Evolutionary conservation across 768 basidiomycete species (phyloP), one percentile per base, ranked within the genome.

Genomic region (Hysterangium stoloniferum): DNA sequence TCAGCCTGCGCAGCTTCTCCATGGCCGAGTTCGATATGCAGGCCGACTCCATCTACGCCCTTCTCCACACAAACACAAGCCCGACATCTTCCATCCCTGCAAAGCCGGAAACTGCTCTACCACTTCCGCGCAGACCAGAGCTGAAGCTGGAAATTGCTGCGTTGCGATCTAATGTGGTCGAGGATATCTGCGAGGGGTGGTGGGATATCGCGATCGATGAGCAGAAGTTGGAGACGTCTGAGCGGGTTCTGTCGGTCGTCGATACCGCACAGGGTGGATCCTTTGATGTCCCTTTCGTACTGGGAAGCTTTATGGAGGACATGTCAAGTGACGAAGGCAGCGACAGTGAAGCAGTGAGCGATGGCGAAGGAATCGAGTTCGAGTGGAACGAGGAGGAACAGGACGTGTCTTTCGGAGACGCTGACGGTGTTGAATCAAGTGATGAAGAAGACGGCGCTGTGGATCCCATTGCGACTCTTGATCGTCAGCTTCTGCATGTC

Each of bases 1-100:
- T 51, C 24, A 51, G 49, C 41, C 49, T 51, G 6, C 37, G 31
- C 27, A 51, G 49, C 41, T 51, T 51, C n/a, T 32, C 17, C 19
- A 51, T 32, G 6, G 25, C 38, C 19, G 49, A 51, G 19, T 51
- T 51, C 28, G 49, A 51, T n/a, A 40, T 15, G 1, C 49, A 31
- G 8, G 49, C 28, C 13, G 38, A 27, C 6, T 17, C 22, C 19
- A 51, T 51, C 24, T 51, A 51, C 29, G 29, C 36, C 5, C 27
- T 51, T n/a, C n/a, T 51, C 19, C 12, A 42, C 7, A 27, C 44
- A 28, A 42, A 22, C n/a, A 13, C 34, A 13, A n/a, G 8, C 17
- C 40, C 40, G 12, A 17, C 13, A 7, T 41, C 40, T 11, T 36
- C 47, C 7, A 22, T 25, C 8, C 17, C 33, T 11, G 20, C 31